Base-by-base conservation (phyloP, 495 filamentous ascomycete species). In the Delitschia confertaspora region DNA sequence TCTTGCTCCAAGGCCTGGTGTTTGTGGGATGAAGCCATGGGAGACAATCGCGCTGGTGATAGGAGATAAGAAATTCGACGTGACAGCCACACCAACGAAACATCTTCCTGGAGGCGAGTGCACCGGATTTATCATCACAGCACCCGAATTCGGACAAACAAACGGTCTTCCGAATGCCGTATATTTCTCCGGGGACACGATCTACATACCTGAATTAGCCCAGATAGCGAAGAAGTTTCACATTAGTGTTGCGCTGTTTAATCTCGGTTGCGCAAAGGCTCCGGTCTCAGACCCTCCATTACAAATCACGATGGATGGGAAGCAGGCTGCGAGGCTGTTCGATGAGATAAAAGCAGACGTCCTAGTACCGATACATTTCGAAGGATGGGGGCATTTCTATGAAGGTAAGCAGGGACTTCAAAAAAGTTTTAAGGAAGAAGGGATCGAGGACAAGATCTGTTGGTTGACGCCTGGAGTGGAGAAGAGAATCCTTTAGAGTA, bases 171-270 rank as follows among this genome's bases (percentile, higher is more conserved):
- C 69, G 3, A 74, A 74, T 38, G 72, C 67, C 0, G 65, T 77
- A 23, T 77, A 70, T 48, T 71, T 77, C 55, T 67, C 70, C 0
- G 72, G 72, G 1, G 73, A 77, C 38, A 77, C 72, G 0, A 60
- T 75, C 0, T 72, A 75, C 44, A 55, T 74, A 11, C 56, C 63
- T 0, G 69, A 72, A 38, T 46, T 74, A 13, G 41, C 45, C 8
- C 38, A 55, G 38, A 60, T 69, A 36, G 40, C 48, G 16, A 54
- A 58, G 9, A 21, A 26, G 6, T 69, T 50, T 43, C 64, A 67
- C 34, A 47, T 68, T 14, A 55, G 57, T 3, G 47, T 62, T 14
- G 66, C 64, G 9, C 43, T 68, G 18, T 47, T 69, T 22, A 68
- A 69, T 41, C 51, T 65, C 7, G 66, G 66, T 29, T 58, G 55